Percentiles rank a stretch among this genome's conserved stretches.
These are phyloP conservation scores for Lophiotrema nucula DNA, from an alignment of 495 filamentous ascomycete genomes.

Conservation along the genomic window DNA sequence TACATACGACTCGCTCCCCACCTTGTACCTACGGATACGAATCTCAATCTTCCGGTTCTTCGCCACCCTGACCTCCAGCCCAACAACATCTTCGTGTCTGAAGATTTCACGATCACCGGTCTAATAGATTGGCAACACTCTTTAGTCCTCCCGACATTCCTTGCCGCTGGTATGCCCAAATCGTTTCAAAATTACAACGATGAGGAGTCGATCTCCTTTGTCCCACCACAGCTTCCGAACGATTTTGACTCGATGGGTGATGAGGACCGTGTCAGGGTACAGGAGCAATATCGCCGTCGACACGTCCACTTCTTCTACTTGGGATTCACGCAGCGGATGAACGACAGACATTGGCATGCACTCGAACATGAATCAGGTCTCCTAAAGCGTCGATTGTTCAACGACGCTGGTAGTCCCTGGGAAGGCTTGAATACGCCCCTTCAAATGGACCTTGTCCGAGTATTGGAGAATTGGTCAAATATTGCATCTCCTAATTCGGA, in stretches of 20 bases:
- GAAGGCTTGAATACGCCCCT: conserved; percentile 14
- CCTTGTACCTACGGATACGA: conserved; percentile 10
- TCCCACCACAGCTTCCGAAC: conserved; percentile 17
- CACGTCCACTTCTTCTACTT: conserved; percentile 24
- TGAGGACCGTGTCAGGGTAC: conserved; percentile 2
- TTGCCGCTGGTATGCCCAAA: conserved; percentile 39
- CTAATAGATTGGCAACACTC: conserved; percentile 43
- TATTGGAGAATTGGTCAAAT: conserved; percentile 18
- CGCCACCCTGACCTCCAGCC: conserved; percentile 42
- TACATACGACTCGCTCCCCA: conserved; percentile 16
- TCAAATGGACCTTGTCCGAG: conserved; percentile 16
- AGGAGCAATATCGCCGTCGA: conserved; percentile 7
- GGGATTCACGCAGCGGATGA: conserved; percentile 8
- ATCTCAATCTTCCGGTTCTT: conserved; percentile 35
- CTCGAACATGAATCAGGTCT: conserved; percentile 4
- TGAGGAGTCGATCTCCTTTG: conserved; percentile 14
- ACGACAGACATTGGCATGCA: conserved; percentile 16
- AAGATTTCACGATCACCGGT: conserved; percentile 34
- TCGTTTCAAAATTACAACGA: conserved; percentile 38
- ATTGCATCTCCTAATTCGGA: conserved; percentile 1
- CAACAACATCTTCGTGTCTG: conserved; percentile 41
- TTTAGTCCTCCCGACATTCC: conserved; percentile 37
- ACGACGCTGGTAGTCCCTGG: conserved; percentile 16
- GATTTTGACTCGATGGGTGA: conserved; percentile 17
- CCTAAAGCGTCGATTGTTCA: conserved; percentile 10